Evolutionary conservation across 1,284 basidiomycete genomes (phyloP).

Genomic region (Mycena citricolor): DNA sequence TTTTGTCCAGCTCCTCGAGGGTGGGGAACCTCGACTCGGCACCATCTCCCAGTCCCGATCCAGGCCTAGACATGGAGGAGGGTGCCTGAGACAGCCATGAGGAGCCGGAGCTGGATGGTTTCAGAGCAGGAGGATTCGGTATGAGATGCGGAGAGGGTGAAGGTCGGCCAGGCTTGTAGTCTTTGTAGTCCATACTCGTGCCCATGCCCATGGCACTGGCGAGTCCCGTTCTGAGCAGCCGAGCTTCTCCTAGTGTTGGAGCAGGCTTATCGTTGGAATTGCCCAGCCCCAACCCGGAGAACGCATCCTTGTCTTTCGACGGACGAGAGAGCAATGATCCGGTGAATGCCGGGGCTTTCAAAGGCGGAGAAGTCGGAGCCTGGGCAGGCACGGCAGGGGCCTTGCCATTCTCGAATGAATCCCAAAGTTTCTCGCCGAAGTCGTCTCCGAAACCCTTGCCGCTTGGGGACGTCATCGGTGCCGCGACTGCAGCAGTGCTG

Average conservation of each 20-base stretch:
- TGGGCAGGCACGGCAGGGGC: constrained; percentile 17
- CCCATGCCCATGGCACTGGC: constrained; percentile 56
- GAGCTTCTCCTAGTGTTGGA: constrained; percentile 73
- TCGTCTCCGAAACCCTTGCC: constrained; percentile 49
- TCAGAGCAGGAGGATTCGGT: constrained; percentile 26
- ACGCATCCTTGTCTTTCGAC: constrained; percentile 62
- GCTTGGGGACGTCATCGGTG: constrained; percentile 21
- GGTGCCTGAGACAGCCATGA: constrained; percentile 24
- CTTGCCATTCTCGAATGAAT: constrained; percentile 40
- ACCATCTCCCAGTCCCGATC: constrained; percentile 38
- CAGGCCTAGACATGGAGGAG: constrained; percentile 24
- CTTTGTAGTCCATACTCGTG: constrained; percentile 26
- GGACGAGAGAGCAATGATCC: constrained; percentile 28
- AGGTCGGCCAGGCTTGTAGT: constrained; percentile 31
- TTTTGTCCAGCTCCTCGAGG: constrained; percentile 72
- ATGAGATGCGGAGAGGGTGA: constrained; percentile 48
- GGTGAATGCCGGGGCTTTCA: constrained; percentile 22
- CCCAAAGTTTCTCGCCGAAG: constrained; percentile 59
- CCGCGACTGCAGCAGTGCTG: constrained; percentile 29
- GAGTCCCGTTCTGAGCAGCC: constrained; percentile 65
- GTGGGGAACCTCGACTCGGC: constrained; percentile 75
- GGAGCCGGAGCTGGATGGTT: constrained; percentile 22
- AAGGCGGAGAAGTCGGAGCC: constrained; percentile 27
- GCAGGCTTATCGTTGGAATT: constrained; percentile 43
- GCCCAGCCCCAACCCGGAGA: constrained; percentile 67